A percentile compares a stretch with the other conserved stretches of the same genome.
These are phyloP conservation scores for Euryodendron excelsum DNA, from an alignment of 148 eudicot species.

Conservation along the genomic window DNA sequence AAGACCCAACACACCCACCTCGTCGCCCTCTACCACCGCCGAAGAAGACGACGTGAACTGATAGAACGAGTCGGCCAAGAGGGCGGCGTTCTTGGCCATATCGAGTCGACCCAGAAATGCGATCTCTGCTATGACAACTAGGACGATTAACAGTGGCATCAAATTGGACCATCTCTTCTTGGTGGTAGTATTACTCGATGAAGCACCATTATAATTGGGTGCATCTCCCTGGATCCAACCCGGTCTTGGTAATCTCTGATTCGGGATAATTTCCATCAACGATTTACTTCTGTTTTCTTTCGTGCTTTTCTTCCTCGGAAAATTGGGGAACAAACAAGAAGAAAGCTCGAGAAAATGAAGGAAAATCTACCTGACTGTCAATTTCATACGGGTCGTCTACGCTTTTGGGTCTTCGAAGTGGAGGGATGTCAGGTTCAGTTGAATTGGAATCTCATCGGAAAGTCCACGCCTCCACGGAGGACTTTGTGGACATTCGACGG, in stretches of 20 bases:
- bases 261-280: conserved; percentile 14
- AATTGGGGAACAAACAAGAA: conserved; percentile 1
- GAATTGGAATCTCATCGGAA: background rate
- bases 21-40: background rate
- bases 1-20: background rate
- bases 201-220: background rate
- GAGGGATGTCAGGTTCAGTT: too few species aligned
- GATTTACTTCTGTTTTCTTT: background rate
- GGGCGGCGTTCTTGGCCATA: conserved; percentile 58
- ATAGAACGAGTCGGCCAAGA: conserved; percentile 68
- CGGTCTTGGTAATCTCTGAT: too few species aligned
- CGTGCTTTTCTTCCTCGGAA: background rate
- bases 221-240: conserved; percentile 4
- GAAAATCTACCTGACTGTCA: background rate
- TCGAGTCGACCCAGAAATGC: conserved; percentile 62
- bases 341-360: background rate
- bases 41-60: conserved; percentile 30
- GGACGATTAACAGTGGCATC: conserved; percentile 48
- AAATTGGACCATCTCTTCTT: conserved; percentile 53
- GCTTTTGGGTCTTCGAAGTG: background rate
- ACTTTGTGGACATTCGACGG: background rate
- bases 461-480: background rate
- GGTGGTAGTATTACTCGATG: conserved; percentile 11
- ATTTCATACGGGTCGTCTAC: background rate
- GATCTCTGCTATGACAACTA: conserved; percentile 72